Evolutionary conservation across 2,329 filamentous ascomycete genomes (phyloP).

Genomic region (Aschersonia sp.): DNA sequence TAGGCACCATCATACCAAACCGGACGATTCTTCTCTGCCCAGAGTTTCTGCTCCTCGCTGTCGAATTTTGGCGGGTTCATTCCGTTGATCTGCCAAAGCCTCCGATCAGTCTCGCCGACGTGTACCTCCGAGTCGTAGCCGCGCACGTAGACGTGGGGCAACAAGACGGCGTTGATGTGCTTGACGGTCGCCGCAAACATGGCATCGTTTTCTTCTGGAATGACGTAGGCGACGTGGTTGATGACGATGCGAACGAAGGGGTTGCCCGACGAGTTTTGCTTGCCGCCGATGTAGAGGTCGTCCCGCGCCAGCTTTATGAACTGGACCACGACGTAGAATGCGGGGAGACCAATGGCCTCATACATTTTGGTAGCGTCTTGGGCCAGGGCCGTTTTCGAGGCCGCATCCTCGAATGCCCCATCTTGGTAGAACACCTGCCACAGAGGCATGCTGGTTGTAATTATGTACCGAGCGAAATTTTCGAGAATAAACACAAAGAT

Average conservation of each 20-base stretch:
- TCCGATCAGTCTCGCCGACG: background rate
- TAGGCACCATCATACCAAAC: background rate
- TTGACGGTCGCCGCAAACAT: background rate
- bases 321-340: constrained; percentile 5
- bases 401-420: constrained; percentile 1
- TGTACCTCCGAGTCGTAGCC: background rate
- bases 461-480: no score
- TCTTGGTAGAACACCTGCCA: constrained; percentile 5
- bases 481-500: no score
- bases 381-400: constrained; percentile 2
- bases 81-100: constrained; percentile 1
- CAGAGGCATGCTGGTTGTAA: constrained; percentile 4
- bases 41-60: background rate
- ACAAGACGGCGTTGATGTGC: constrained; percentile 1
- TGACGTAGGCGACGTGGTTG: constrained; percentile 3
- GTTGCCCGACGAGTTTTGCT: background rate
- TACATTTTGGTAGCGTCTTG: constrained; percentile 3
- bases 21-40: background rate
- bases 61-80: background rate
- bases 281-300: constrained; percentile 2
- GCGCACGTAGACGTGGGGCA: constrained; percentile 1
- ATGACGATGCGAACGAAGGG: constrained; percentile 4
- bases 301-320: constrained; percentile 3
- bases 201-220: background rate
- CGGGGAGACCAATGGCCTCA: constrained; percentile 1